A percentile compares a stretch with the other conserved stretches of the same genome.
Conservation (phyloP, 371 early-diverging fungal species). For the Gilbertella persicaria region DNA sequence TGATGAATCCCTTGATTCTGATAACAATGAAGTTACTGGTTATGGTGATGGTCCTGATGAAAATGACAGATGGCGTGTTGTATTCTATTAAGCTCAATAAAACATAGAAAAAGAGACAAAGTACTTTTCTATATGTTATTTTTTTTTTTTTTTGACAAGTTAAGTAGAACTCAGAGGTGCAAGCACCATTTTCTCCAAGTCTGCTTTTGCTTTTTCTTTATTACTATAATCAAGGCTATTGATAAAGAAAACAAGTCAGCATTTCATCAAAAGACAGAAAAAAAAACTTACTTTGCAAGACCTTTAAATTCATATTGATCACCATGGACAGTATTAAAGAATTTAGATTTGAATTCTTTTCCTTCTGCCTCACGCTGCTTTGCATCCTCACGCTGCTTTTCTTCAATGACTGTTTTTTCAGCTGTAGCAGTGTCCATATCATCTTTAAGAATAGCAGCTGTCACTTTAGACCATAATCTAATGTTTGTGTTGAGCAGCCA, state of each 20-base stretch:
- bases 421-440: conserved; percentile 80
- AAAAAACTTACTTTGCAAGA: conserved; percentile 13
- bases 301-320: conserved; percentile 34
- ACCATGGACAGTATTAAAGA: conserved; percentile 44
- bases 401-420: conserved; percentile 85
- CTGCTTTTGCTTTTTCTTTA: conserved; percentile 17
- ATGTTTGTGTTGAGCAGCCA: neutral
- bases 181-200: conserved; percentile 17
- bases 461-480: conserved; percentile 76
- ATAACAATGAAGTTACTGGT: conserved; percentile 55
- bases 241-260: neutral
- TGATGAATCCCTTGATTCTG: conserved; percentile 35
- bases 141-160: neutral
- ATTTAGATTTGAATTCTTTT: conserved; percentile 51
- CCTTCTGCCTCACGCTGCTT: conserved; percentile 64
- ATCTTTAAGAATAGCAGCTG: conserved; percentile 67
- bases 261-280: neutral
- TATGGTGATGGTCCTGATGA: conserved; percentile 54
- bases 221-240: conserved; percentile 25
- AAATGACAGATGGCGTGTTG: conserved; percentile 60
- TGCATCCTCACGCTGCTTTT: conserved; percentile 72
- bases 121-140: neutral
- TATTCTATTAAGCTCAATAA: conserved; percentile 4
- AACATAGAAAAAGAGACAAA: no score
- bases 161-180: neutral